Evolutionary conservation across 2,329 filamentous ascomycete genomes (phyloP), one percentile per base, ranked within the genome.

Genomic region (Neonectria punicea): DNA sequence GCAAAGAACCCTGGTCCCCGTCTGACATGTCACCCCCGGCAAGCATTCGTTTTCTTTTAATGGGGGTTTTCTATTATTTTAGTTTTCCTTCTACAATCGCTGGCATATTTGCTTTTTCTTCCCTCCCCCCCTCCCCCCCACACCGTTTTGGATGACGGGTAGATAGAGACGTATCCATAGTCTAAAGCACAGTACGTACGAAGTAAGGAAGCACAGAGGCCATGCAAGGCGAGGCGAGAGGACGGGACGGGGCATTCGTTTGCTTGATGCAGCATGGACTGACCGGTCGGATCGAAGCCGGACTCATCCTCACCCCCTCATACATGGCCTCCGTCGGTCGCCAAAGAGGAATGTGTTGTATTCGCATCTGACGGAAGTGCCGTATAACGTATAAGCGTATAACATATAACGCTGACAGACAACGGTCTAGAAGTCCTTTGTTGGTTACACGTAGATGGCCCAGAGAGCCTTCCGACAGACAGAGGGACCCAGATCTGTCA

Each of bases 1-100:
- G 28, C 32, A 50, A 47, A 43, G 18, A 62, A 65, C 54, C 61
- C 55, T 53, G 58, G 57, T 32, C 51, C 49, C 43, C 39, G 67
- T 59, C 65, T 50, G 50, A 54, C 58, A 64, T 57, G 63, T 53
- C 30, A 63, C 59, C 61, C 63, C 63, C 36, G 32, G 41, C 63
- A 53, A 43, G 39, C n/a, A 43, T 18, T 43, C n/a, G 50, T 61
- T 49, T 44, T 46, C 61, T 67, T 67, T 66, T 54, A 54, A 56
- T 58, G 50, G 51, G 47, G 32, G 43, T 61, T 58, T 63, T 60
- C 43, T 51, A 34, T 43, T 20, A 25, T 43, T 55, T 41, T 22
- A 11, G 36, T 58, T 36, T 47, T 46, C 49, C 18, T 36, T 53
- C 18, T 61, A 61, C 58, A 64, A 64, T 60, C 44, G 54, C 67